Conservation (phyloP, 129 eudicot species). For the Flaveria bidentis region DNA sequence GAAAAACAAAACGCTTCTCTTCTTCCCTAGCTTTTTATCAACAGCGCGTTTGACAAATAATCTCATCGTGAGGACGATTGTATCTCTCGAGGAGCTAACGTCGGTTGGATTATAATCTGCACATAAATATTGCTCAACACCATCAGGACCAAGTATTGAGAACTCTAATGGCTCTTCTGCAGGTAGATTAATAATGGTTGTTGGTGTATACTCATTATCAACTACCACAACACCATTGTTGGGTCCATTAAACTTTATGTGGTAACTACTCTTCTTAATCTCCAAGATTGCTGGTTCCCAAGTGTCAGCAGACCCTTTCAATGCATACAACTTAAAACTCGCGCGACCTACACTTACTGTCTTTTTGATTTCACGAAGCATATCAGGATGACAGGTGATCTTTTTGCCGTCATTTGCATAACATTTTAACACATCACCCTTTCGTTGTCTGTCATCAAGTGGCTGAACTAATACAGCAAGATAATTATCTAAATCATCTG, state of each 20-base stretch:
- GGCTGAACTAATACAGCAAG: constrained; percentile 61
- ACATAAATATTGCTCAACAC: constrained; percentile 28
- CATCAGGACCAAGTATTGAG: constrained; percentile 32
- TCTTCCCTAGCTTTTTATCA: constrained; percentile 38
- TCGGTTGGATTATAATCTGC: constrained; percentile 21
- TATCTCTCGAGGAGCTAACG: constrained; percentile 38
- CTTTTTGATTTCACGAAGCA: constrained; percentile 34
- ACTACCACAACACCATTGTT: constrained; percentile 30
- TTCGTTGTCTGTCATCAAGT: constrained; percentile 40
- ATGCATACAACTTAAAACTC: constrained; percentile 26
- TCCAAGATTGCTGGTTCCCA: constrained; percentile 41
- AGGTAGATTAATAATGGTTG: constrained; percentile 28
- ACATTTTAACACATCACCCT: constrained; percentile 43
- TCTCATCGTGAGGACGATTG: constrained; percentile 41
- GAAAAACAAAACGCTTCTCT: constrained; percentile 35
- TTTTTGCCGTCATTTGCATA: constrained; percentile 46
- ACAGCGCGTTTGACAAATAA: constrained; percentile 38
- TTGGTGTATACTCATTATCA: constrained; percentile 29
- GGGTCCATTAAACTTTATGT: constrained; percentile 29
- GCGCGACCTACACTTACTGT: constrained; percentile 16
- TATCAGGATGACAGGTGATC: constrained; percentile 47
- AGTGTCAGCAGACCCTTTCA: constrained; percentile 16
- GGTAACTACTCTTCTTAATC: constrained; percentile 29
- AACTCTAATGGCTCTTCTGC: constrained; percentile 29
- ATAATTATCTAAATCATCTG: constrained; percentile 49